Evolutionary conservation across 2,329 filamentous ascomycete genomes (phyloP).

Genomic region (Xylaria hypoxylon): DNA sequence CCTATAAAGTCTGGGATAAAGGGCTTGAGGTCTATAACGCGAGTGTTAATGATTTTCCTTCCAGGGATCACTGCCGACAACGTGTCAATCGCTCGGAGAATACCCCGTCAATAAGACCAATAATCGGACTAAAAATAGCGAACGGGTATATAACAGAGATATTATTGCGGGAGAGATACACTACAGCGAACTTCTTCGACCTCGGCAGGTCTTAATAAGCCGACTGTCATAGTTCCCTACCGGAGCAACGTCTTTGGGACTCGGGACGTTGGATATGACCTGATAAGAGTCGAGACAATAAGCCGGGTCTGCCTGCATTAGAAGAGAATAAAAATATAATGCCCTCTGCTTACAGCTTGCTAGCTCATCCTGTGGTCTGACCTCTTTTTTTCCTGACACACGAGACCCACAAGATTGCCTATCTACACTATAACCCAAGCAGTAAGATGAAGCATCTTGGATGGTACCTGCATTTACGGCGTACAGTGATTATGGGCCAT

Average conservation of each 20-base stretch:
- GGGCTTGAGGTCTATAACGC: constrained; percentile 11
- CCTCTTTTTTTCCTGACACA: neutral
- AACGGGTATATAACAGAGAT: neutral
- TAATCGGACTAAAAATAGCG: no score
- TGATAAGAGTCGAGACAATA: neutral
- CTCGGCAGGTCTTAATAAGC: constrained; percentile 2
- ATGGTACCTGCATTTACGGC: neutral
- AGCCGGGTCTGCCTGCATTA: neutral
- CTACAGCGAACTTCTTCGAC: no score
- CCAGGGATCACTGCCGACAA: neutral
- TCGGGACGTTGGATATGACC: neutral
- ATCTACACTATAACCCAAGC: no score
- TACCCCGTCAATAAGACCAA: neutral
- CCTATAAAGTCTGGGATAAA: neutral
- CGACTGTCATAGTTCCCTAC: neutral
- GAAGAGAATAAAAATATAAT: neutral
- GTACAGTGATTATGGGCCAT: neutral
- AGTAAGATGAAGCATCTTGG: neutral
- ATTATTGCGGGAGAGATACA: neutral
- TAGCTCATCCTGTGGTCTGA: neutral
- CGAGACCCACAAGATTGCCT: neutral
- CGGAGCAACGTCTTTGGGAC: neutral
- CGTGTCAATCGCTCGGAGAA: constrained; percentile 1
- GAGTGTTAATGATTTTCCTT: constrained; percentile 1
- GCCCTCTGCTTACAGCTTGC: neutral